Conservation (phyloP, 2,329 filamentous ascomycete species). For the Curvularia hawaiiensis region DNA sequence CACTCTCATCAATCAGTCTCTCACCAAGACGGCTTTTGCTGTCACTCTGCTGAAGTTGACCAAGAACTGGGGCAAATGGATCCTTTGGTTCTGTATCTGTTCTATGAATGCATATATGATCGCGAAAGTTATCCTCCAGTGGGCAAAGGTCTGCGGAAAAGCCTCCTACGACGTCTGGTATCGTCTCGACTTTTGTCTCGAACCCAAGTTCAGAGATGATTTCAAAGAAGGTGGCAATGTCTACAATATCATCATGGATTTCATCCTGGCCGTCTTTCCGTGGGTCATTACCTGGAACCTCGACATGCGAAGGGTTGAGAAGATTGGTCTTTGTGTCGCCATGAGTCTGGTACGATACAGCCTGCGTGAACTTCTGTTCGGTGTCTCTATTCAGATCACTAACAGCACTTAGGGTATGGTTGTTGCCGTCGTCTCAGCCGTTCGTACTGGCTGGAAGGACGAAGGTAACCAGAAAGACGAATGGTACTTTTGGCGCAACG, state of each 20-base stretch:
- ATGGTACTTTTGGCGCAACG: slow-evolving; percentile 58
- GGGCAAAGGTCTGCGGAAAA: slow-evolving; percentile 55
- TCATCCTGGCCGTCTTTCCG: slow-evolving; percentile 57
- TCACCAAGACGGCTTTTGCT: slow-evolving; percentile 49
- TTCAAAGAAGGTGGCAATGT: slow-evolving; percentile 61
- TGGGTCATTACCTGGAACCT: slow-evolving; percentile 57
- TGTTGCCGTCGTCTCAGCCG: slow-evolving; percentile 56
- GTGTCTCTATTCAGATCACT: slow-evolving; percentile 1
- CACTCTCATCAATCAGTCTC: slow-evolving; percentile 46
- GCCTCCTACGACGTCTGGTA: slow-evolving; percentile 55
- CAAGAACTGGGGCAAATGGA: slow-evolving; percentile 50
- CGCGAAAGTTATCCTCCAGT: slow-evolving; percentile 57
- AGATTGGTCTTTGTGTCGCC: slow-evolving; percentile 56
- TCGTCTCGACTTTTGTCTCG: slow-evolving; percentile 54
- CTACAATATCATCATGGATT: slow-evolving; percentile 62
- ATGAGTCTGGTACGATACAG: slow-evolving; percentile 52
- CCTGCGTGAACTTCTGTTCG: too few species aligned
- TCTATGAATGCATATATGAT: slow-evolving; percentile 57
- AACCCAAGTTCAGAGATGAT: slow-evolving; percentile 46
- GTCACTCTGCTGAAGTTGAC: slow-evolving; percentile 51
- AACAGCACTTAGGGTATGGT: slow-evolving; percentile 48
- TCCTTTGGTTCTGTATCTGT: slow-evolving; percentile 58
- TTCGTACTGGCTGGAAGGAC: slow-evolving; percentile 58
- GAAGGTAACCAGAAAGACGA: slow-evolving; percentile 53
- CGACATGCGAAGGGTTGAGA: slow-evolving; percentile 56